Percentiles rank a stretch among this genome's conserved stretches.
Evolutionary conservation across 78 protist genomes (phyloP).

Genomic region (Dictyostelium capitatum): DNA sequence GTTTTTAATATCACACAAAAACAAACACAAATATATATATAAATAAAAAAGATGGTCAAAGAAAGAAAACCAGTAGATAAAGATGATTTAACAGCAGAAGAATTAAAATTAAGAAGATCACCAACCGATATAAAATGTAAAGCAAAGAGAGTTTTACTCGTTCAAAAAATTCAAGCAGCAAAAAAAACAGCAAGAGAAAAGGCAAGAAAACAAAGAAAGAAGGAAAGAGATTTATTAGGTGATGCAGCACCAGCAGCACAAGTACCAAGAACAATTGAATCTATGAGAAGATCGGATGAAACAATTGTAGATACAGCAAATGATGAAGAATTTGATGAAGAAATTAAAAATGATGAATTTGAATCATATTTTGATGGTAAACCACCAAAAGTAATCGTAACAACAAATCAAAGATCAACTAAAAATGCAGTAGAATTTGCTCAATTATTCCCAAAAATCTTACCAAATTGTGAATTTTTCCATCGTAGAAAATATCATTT

Average conservation of each 20-base stretch:
- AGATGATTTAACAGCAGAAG: constrained; percentile 31
- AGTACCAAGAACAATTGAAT: constrained; percentile 91
- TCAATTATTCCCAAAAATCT: constrained; percentile 41
- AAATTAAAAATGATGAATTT: constrained; percentile 86
- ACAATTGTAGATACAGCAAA: constrained; percentile 88
- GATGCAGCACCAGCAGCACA: constrained; percentile 84
- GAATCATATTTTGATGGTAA: constrained; percentile 76
- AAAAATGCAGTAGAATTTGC: constrained; percentile 24
- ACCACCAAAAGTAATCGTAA: constrained; percentile 73
- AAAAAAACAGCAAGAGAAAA: constrained; percentile 55
- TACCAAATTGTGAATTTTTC: constrained; percentile 89
- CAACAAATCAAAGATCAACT: constrained; percentile 73
- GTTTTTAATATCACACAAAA: neutral
- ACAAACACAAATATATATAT: neutral
- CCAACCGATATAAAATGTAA: constrained; percentile 78
- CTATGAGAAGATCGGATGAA: constrained; percentile 87
- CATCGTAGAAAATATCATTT: constrained; percentile 79
- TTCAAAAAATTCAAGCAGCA: constrained; percentile 41
- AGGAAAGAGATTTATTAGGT: constrained; percentile 65
- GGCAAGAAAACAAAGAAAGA: constrained; percentile 58
- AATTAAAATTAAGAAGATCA: constrained; percentile 46
- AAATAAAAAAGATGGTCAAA: neutral
- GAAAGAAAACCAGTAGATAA: constrained; percentile 18
- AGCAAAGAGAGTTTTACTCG: constrained; percentile 31
- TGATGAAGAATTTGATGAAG: constrained; percentile 87